These are phyloP conservation scores for Pseudomassariella vexata DNA, from an alignment of 2,329 filamentous ascomycete genomes.

Conservation along the genomic window DNA sequence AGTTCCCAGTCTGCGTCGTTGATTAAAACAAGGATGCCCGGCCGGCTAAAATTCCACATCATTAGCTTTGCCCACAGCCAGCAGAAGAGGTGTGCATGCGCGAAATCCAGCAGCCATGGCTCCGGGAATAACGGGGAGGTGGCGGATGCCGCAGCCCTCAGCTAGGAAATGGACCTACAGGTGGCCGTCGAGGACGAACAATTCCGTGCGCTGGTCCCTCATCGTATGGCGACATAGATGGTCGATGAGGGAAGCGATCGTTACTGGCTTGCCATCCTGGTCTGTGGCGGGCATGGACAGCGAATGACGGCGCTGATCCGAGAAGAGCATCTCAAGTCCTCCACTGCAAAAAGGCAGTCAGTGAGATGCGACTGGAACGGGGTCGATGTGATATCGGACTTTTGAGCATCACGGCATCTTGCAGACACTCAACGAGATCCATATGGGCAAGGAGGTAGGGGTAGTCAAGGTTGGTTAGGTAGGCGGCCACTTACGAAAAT, in stretches of 20 bases:
- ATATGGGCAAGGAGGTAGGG: neutral
- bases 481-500: slow-evolving; percentile 3
- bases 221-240: slow-evolving; percentile 78
- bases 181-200: slow-evolving; percentile 82
- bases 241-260: slow-evolving; percentile 69
- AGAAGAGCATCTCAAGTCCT: slow-evolving; percentile 91
- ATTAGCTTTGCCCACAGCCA: slow-evolving; percentile 12
- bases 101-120: no score
- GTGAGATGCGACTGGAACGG: no score
- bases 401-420: neutral
- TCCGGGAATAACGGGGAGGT: no score
- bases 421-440: neutral
- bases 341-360: slow-evolving; percentile 50
- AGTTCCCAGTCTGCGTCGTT: slow-evolving; percentile 99
- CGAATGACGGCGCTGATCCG: slow-evolving; percentile 68
- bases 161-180: slow-evolving; percentile 66
- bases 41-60: slow-evolving; percentile 56
- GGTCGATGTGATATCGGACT: no score
- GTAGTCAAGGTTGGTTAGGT: no score
- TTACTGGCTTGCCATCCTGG: slow-evolving; percentile 54
- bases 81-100: no score
- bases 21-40: slow-evolving; percentile 91
- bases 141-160: no score
- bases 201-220: slow-evolving; percentile 77
- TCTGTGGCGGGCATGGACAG: slow-evolving; percentile 62